Base-by-base conservation (phyloP, 352 stramenopile species). In the Globisporangium heterothallicum region DNA sequence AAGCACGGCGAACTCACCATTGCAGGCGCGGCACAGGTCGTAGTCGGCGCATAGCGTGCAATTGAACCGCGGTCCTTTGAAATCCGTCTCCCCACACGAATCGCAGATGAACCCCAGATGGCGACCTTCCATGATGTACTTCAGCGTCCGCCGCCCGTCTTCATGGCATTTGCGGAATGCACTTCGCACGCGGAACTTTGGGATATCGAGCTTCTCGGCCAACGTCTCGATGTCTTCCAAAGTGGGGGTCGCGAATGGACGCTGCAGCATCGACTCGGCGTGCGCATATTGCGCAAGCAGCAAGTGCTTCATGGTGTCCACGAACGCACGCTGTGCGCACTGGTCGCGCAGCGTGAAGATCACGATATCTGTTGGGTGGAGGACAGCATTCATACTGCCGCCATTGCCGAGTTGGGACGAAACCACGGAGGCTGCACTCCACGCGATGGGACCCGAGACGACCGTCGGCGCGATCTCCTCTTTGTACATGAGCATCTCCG, bases 31-130 rank as follows among this genome's bases (percentile, higher is more conserved):
- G 43, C 79, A 93, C 6, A 90, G 59, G 42, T 91, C 79, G 58
- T 93, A 91, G 58, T 92, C 82, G 40, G 49, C 88, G 66, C 82
- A 93, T 4, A 83, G 55, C 4, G 58, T 64, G 67, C 79, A 91
- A 56, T 90, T 91, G 56, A 75, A 93, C 9, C 82, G 75, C 35
- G 75, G 53, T 14, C 81, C 81, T 18, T 70, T 74, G 54, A 92
- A 91, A 36, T 93, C 79, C 21, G 79, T 89, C 65, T 90, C 70
- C 12, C 78, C 82, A 38, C 79, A 92, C 35, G 70, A 85, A 49
- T 92, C 82, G 49, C 82, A 92, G 36, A 90, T 90, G 44, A 92
- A 92, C 0, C 82, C 82, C 10, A 92, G 55, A 44, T 92, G 82
- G 6, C 79, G 69, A 0, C 77, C 82, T 49, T 89, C 79, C 82